These are phyloP conservation scores for Xylaria castorea DNA, from an alignment of 495 filamentous ascomycete species.

Conservation along the genomic window DNA sequence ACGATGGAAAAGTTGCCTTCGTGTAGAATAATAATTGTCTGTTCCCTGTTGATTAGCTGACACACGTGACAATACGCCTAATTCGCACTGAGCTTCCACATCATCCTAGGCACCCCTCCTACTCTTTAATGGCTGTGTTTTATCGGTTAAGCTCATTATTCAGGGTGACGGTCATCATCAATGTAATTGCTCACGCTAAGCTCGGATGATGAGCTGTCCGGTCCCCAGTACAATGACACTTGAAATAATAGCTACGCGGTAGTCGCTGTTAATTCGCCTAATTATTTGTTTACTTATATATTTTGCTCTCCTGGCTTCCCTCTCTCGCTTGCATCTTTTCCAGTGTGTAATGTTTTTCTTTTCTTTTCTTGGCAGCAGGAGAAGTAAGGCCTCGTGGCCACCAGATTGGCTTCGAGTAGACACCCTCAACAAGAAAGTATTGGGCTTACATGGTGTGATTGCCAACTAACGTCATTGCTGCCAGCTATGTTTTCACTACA, in stretches of 20 bases:
- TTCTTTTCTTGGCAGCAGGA: constrained; percentile 20
- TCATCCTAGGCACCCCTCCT: constrained; percentile 8
- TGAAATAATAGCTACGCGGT: neutral
- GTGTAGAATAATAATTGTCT: neutral
- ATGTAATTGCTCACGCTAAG: neutral
- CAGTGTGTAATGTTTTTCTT: constrained; percentile 14
- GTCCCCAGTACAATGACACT: neutral
- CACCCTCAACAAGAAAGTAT: constrained; percentile 5
- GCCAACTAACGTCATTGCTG: constrained; percentile 19
- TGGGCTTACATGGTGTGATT: constrained; percentile 14
- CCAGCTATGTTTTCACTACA: neutral
- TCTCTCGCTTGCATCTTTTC: neutral
- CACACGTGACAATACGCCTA: constrained; percentile 23
- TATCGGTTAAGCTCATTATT: neutral
- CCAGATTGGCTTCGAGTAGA: constrained; percentile 13
- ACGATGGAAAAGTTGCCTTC: neutral
- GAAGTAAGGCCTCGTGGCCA: neutral
- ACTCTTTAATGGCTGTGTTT: neutral
- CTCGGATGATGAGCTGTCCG: constrained; percentile 5
- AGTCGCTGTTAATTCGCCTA: neutral
- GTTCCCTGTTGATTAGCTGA: constrained; percentile 9
- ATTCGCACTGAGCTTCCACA: constrained; percentile 8
- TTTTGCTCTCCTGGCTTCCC: neutral
- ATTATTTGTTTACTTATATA: constrained; percentile 3
- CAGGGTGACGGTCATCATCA: neutral